Base-by-base conservation (phyloP, 2,329 filamentous ascomycete species). In the Aspergillus floridensis region DNA sequence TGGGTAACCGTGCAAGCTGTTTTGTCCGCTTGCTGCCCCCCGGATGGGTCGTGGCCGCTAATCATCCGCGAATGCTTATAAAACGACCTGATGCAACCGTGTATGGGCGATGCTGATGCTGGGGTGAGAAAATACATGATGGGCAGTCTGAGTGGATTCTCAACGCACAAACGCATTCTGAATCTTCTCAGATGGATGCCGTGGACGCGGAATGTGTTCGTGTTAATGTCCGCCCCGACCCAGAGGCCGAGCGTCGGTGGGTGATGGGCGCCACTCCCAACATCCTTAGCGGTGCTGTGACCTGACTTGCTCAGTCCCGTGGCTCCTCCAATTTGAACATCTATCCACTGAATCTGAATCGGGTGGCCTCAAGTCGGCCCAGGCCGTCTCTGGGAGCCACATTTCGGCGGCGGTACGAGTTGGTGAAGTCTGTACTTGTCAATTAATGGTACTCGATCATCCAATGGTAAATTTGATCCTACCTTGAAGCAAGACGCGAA, bases 351-450 rank as follows among this genome's bases (percentile, higher is more conserved):
- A 96, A 98, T 68, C 91, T 89, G 79, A 98, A 98, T 64, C 90
- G 86, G 22, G 89, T 87, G 24, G 92, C 92, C 77, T 96, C 92
- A 59, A 98, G 80, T 71, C 92, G 85, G 3, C 93, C 93, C 47
- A 98, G 80, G 0, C 93, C 93, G 72, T 98, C 93, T 61, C 93
- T 82, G 6, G 95, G 95, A n/a, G 95, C 93, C 50, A 99, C 91
- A 71, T 99, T 97, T 63, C 96, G 85, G 71, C 96, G 84, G 53
- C 96, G 87, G 76, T 99, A 99, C 31, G 88, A 91, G 73, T 93
- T 96, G 24, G 95, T 98, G 73, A 99, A 99, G 76, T 99, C 96
- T 79, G 58, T 12, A 44, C 21, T n/a, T 38, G 24, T 16, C n/a
- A 10, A 58, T 64, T 53, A 65, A 59, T 50, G 50, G 46, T 57